Evolutionary conservation across 441 rosid species (phyloP).

Genomic region (Eugenia klotzschiana): DNA sequence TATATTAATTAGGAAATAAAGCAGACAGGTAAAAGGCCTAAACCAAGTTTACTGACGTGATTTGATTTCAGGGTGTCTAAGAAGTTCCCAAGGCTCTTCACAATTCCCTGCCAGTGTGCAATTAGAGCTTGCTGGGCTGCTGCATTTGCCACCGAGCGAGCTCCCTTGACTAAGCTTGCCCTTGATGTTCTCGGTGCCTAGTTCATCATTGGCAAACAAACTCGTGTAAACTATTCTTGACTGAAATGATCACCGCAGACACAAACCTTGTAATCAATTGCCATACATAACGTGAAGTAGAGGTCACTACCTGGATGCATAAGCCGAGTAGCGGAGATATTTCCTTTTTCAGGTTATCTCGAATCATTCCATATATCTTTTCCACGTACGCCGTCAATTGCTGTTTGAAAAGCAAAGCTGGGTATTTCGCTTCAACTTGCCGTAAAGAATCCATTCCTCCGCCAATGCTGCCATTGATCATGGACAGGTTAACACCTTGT

Average conservation of each 20-base stretch:
- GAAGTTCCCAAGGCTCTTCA: conserved; percentile 88
- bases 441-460: conserved; percentile 61
- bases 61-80: conserved; percentile 69
- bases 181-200: conserved; percentile 99
- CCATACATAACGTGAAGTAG: background rate
- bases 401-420: conserved; percentile 97
- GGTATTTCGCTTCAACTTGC: conserved; percentile 98
- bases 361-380: conserved; percentile 96
- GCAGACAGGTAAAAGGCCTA: background rate
- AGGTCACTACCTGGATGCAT: conserved; percentile 72
- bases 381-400: conserved; percentile 98
- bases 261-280: background rate
- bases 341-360: conserved; percentile 98
- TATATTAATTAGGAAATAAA: background rate
- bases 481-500: conserved; percentile 73
- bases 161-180: conserved; percentile 97
- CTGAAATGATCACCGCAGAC: background rate
- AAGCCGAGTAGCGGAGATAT: conserved; percentile 95
- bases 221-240: background rate
- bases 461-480: conserved; percentile 50
- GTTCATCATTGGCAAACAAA: background rate
- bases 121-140: conserved; percentile 91
- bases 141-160: conserved; percentile 69
- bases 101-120: conserved; percentile 98
- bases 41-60: conserved; percentile 32